These are phyloP conservation scores for Schizosaccharomyces lindneri DNA, from an alignment of 805 yeast genomes.

Conservation along the genomic window DNA sequence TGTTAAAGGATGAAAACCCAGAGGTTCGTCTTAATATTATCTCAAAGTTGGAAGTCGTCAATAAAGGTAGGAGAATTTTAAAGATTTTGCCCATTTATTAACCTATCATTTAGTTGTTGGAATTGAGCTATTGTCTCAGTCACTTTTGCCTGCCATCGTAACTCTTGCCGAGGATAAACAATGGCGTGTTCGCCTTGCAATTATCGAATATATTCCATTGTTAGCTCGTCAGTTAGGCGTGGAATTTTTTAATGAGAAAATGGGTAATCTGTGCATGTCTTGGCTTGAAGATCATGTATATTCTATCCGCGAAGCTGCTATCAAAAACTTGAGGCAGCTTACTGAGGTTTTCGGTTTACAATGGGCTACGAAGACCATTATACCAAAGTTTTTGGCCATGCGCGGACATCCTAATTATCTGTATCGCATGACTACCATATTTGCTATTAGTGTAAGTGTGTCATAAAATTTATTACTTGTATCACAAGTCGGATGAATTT, in stretches of 20 bases:
- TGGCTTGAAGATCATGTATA: constrained; percentile 97
- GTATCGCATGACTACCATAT: constrained; percentile 72
- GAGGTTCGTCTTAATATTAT: constrained; percentile 89
- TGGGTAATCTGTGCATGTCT: constrained; percentile 76
- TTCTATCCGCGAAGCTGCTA: constrained; percentile 92
- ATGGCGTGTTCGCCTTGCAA: constrained; percentile 94
- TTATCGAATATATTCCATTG: constrained; percentile 85
- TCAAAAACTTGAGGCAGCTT: constrained; percentile 50
- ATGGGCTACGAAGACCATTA: constrained; percentile 75
- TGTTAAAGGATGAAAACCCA: constrained; percentile 91
- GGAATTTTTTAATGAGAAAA: constrained; percentile 72
- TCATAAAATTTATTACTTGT: not conserved
- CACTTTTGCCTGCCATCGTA: constrained; percentile 80
- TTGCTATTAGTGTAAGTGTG: constrained; percentile 27
- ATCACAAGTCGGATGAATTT: too few species aligned
- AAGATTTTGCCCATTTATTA: not conserved
- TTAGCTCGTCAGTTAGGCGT: constrained; percentile 86
- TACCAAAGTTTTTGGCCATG: constrained; percentile 43
- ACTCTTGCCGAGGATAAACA: constrained; percentile 88
- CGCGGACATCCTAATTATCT: constrained; percentile 45
- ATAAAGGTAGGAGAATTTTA: constrained; percentile 21
- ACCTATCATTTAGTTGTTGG: constrained; percentile 38
- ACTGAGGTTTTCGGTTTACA: constrained; percentile 73
- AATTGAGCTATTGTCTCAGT: constrained; percentile 61
- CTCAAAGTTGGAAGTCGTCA: constrained; percentile 71